These are phyloP conservation scores for Neopestalotiopsis rosae DNA, from an alignment of 2,329 filamentous ascomycete species.

Conservation along the genomic window DNA sequence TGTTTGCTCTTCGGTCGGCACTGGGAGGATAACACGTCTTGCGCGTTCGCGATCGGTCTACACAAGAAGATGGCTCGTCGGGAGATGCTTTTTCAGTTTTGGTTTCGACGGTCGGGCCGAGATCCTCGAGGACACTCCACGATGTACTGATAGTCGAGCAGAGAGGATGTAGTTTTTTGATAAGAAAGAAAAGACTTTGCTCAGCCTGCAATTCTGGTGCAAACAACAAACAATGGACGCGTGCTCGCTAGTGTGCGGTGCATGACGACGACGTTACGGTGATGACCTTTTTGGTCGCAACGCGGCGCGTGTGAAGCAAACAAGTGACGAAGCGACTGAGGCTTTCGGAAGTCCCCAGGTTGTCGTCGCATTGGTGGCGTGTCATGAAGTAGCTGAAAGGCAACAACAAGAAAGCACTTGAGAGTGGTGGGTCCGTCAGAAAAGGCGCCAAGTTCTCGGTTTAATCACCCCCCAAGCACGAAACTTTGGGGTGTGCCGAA, in stretches of 20 bases:
- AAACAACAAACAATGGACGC: too few relatives aligned
- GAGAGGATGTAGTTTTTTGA: neutral
- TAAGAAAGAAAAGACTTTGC: neutral
- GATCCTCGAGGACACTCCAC: neutral
- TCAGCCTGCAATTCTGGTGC: too few relatives aligned
- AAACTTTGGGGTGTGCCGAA: conserved; percentile 1
- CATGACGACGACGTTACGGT: too few relatives aligned
- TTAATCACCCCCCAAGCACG: neutral
- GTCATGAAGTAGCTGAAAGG: neutral
- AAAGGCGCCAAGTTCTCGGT: neutral
- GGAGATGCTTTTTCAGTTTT: neutral
- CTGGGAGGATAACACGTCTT: neutral
- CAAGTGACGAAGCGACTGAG: too few relatives aligned
- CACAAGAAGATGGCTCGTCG: too few relatives aligned
- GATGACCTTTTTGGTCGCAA: too few relatives aligned
- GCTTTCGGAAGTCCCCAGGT: too few relatives aligned
- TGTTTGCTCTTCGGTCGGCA: conserved; percentile 5
- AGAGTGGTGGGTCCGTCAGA: neutral
- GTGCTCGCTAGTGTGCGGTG: too few relatives aligned
- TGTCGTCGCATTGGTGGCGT: neutral
- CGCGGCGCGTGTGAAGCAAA: too few relatives aligned
- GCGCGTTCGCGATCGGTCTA: too few relatives aligned
- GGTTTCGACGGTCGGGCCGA: neutral
- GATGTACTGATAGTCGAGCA: neutral
- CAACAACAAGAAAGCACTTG: neutral